A percentile compares a stretch with the other conserved stretches of the same genome.
phyloP scores from a whole-genome alignment of 768 basidiomycete species.

The Suillus brevipes region DNA sequence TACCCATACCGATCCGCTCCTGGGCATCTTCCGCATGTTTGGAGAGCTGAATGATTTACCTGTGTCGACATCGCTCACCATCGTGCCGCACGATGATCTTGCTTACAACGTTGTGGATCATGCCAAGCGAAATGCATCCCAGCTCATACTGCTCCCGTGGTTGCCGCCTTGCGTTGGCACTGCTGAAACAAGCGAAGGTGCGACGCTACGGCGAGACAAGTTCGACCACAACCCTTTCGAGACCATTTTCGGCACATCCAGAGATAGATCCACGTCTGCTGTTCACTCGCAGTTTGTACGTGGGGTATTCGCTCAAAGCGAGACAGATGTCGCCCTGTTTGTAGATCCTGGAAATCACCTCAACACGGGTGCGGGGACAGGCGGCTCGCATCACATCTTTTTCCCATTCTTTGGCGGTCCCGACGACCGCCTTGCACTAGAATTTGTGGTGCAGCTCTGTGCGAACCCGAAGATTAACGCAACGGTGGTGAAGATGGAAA shows the following conservation, averaged over 20 bases:
- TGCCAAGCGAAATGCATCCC: constrained; percentile 55
- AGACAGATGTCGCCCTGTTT: constrained; percentile 79
- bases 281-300: constrained; percentile 85
- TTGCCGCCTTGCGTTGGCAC: constrained; percentile 39
- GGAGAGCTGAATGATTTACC: constrained; percentile 57
- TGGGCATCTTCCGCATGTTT: constrained; percentile 76
- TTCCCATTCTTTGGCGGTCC: constrained; percentile 94
- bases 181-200: constrained; percentile 1
- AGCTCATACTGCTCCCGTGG: constrained; percentile 88
- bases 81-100: constrained; percentile 78
- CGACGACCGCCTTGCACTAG: constrained; percentile 85
- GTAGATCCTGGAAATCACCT: constrained; percentile 61
- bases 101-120: constrained; percentile 68
- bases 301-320: constrained; percentile 69
- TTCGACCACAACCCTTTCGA: constrained; percentile 68
- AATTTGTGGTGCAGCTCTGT: constrained; percentile 84
- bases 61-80: constrained; percentile 64
- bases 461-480: constrained; percentile 65
- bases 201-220: constrained; percentile 18
- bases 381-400: constrained; percentile 64
- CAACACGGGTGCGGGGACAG: constrained; percentile 18
- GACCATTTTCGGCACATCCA: constrained; percentile 45
- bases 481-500: constrained; percentile 69
- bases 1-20: constrained; percentile 68
- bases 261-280: constrained; percentile 45